Evolutionary conservation across 2,329 filamentous ascomycete genomes (phyloP), one percentile per base, ranked within the genome.

Genomic region (Alternaria longipes): DNA sequence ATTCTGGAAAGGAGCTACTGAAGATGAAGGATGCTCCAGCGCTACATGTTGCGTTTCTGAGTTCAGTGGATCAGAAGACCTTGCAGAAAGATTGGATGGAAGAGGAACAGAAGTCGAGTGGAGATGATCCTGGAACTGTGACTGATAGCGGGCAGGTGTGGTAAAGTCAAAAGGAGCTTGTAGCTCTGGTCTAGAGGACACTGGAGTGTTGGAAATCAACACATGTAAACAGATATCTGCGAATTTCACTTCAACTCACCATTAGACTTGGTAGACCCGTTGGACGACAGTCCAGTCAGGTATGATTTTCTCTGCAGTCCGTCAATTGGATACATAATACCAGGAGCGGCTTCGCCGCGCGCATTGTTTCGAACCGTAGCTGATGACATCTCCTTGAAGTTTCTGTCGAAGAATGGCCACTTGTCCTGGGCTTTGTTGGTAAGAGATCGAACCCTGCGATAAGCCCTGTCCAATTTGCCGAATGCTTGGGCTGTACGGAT

Each of bases 381-480:
- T 11, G 62, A 56, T n/a, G 67, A 63, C 64, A 75, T 68, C 24
- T 60, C 53, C 47, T 72, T 74, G 65, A 66, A 69, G 30, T 61
- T 64, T 11, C 51, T 52, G 34, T 72, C 65, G 45, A 72, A 72
- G 44, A 76, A 75, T 22, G 74, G 74, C 73, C 73, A 77, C 56
- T 75, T 72, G 36, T 76, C 72, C 62, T 72, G 69, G 26, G 70
- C 64, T 49, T 68, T 69, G n/a, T 69, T 70, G 16, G 73, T 75
- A 30, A 76, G 68, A 18, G 60, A 56, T 14, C 69, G 68, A 22
- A 71, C 72, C 34, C 74, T 69, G 42, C 69, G 68, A 46, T 72
- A 77, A 14, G 74, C 74, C n/a, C 60, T 61, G 30, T 74, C 66
- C 4, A 77, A 57, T 20, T 70, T 65, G 32, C 47, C 40, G 52